Conservation (phyloP, 169 alveolate genomes). For the Plasmodium vivax region DNA sequence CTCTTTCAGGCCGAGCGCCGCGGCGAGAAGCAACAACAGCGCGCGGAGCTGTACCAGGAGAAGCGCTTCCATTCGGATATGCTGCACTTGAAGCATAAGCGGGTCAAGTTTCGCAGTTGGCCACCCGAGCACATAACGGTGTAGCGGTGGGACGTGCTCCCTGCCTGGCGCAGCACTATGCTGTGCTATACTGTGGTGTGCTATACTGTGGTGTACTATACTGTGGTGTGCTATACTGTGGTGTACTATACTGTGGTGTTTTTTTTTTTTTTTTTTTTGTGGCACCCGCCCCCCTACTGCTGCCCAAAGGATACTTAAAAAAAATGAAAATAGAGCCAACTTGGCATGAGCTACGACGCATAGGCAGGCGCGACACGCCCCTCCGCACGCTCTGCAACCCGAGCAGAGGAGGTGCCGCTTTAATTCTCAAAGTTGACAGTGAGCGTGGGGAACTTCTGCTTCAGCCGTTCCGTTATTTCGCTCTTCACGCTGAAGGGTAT, state of each 20-base stretch:
- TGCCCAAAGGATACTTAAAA: neutral
- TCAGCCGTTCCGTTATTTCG: constrained; percentile 73
- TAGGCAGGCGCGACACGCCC: neutral
- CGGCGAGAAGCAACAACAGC: constrained; percentile 36
- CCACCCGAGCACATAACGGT: constrained; percentile 88
- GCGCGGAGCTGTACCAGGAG: constrained; percentile 75
- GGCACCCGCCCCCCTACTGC: neutral
- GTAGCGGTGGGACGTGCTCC: constrained; percentile 6
- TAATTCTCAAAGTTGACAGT: constrained; percentile 68
- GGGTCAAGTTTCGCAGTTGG: constrained; percentile 86
- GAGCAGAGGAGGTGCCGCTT: neutral
- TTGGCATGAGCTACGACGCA: neutral
- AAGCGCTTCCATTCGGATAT: constrained; percentile 71
- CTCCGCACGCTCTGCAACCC: neutral
- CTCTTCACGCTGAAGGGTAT: constrained; percentile 46
- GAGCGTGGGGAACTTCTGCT: constrained; percentile 61
- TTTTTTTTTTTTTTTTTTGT: neutral
- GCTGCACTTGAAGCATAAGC: constrained; percentile 82
- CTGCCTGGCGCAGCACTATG: neutral
- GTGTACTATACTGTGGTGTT: neutral
- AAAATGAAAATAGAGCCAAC: neutral
- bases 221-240: no score
- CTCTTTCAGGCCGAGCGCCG: constrained; percentile 48
- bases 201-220: neutral
- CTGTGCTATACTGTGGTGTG: neutral